Base-by-base conservation (phyloP, 805 yeast genomes). In the Barnettozyma californica region DNA sequence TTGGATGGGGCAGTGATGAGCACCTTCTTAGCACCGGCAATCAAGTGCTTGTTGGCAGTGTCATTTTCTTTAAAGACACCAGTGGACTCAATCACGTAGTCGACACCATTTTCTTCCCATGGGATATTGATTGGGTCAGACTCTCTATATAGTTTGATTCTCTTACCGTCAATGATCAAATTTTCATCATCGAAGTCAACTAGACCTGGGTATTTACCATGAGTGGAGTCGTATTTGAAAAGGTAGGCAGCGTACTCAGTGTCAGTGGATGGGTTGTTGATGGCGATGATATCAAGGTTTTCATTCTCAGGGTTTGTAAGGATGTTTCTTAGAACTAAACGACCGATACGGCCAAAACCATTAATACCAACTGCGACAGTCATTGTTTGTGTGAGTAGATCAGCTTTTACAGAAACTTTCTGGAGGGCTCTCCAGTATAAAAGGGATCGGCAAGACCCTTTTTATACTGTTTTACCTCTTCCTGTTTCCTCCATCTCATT, bases 201-300 rank as follows among this genome's bases (percentile, higher is more conserved):
- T 53, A 75, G 80, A 65, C 96, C 96, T 66, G 75, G 70, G 84
- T 70, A 89, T 68, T 75, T 76, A 65, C 96, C 95, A 77, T 88
- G 96, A 58, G 95, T 88, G 53, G 96, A 87, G 74, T 88, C 96
- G 75, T 87, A 88, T 78, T 88, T 89, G 87, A 88, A 87, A 89
- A 88, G 82, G 81, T 88, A 88, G 56, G 96, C 87, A 65, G 96
- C 96, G 73, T 88, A 88, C 60, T 88, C 95, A 53, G 94, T 78
- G 54, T 81, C 81, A 64, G 88, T 89, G 78, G 87, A 88, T 55
- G 96, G 96, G 71, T 89, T 94, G 71, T 89, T 89, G 79, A 89
- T 75, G 58, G 95, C 95, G 57, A 87, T 87, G 57, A 89, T 84
- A 63, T 85, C 78, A 65, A 89, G 83, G 52, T 58, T 54, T 13